A percentile compares a stretch with the other conserved stretches of the same genome.
Conservation (phyloP, 768 basidiomycete species). For the Cantharellus cinnabarinus region DNA sequence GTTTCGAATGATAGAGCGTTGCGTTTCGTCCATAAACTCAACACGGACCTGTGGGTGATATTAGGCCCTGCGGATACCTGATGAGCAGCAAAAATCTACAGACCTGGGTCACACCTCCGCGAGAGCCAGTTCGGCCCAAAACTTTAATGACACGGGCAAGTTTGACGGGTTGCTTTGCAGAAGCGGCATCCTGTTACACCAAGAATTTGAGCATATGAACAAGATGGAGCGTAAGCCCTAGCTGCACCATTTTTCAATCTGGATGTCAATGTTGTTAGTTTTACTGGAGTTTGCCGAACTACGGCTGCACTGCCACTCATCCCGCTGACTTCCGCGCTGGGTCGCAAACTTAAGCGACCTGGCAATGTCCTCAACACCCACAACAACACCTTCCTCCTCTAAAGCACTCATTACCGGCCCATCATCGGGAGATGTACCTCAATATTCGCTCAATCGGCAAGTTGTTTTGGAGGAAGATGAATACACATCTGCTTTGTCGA, state of each 20-base stretch:
- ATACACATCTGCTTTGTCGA: conserved; percentile 74
- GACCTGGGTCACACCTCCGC: conserved; percentile 72
- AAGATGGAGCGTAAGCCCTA: background rate
- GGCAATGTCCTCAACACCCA: background rate
- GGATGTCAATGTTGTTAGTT: background rate
- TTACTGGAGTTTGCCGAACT: background rate
- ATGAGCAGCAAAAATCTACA: background rate
- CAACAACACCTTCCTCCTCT: conserved; percentile 1
- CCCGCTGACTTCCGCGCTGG: background rate
- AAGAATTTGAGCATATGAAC: background rate
- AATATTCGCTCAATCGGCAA: conserved; percentile 7
- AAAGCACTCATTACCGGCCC: background rate
- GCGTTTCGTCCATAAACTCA: conserved; percentile 95
- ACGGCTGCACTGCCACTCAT: too few species aligned
- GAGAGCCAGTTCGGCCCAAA: conserved; percentile 93
- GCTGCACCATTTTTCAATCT: conserved; percentile 4
- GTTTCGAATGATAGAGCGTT: conserved; percentile 93
- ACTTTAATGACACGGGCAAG: conserved; percentile 98
- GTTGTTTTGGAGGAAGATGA: conserved; percentile 46
- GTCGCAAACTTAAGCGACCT: too few species aligned
- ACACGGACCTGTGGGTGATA: conserved; percentile 63
- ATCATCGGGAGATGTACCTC: background rate
- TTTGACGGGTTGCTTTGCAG: conserved; percentile 78
- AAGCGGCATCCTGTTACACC: background rate
- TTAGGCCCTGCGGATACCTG: background rate